phyloP scores from a whole-genome alignment of 805 yeast species.

The Candida coquimbonensis region DNA sequence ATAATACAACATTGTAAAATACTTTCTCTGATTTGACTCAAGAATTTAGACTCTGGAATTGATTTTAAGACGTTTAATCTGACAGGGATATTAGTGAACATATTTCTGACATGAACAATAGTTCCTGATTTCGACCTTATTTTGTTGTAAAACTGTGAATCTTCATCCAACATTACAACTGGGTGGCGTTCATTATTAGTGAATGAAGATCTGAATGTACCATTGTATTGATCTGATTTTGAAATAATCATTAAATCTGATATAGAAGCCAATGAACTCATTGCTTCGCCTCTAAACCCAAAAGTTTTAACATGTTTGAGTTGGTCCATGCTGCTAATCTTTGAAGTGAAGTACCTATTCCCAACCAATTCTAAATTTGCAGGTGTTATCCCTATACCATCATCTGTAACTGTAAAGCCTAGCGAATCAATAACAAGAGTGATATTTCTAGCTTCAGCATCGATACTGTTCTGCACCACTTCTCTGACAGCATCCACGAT shows the following conservation, averaged over 20 bases:
- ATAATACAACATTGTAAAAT: conserved; percentile 26
- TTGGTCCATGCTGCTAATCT: conserved; percentile 32
- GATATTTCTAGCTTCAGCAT: conserved; percentile 40
- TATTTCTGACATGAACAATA: conserved; percentile 26
- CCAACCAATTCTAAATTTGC: conserved; percentile 44
- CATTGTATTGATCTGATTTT: conserved; percentile 26
- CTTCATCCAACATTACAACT: conserved; percentile 4
- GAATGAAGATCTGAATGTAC: conserved; percentile 18
- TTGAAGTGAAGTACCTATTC: conserved; percentile 47
- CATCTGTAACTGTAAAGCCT: conserved; percentile 41
- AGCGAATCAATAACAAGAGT: conserved; percentile 29
- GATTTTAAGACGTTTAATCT: conserved; percentile 26
- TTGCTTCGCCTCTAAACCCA: conserved; percentile 74
- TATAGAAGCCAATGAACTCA: conserved; percentile 45
- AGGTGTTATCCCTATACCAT: conserved; percentile 63
- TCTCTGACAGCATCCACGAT: conserved; percentile 40
- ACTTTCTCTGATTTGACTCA: conserved; percentile 25
- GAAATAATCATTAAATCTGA: conserved; percentile 44
- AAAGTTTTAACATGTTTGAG: conserved; percentile 34
- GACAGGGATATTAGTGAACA: conserved; percentile 40
- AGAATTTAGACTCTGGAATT: conserved; percentile 17
- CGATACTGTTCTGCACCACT: conserved; percentile 48
- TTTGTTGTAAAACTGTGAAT: neutral
- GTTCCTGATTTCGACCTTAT: conserved; percentile 31
- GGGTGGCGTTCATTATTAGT: conserved; percentile 3